phyloP scores from a whole-genome alignment of 2,329 filamentous ascomycete species.

The Corniculantispora saksenae region DNA sequence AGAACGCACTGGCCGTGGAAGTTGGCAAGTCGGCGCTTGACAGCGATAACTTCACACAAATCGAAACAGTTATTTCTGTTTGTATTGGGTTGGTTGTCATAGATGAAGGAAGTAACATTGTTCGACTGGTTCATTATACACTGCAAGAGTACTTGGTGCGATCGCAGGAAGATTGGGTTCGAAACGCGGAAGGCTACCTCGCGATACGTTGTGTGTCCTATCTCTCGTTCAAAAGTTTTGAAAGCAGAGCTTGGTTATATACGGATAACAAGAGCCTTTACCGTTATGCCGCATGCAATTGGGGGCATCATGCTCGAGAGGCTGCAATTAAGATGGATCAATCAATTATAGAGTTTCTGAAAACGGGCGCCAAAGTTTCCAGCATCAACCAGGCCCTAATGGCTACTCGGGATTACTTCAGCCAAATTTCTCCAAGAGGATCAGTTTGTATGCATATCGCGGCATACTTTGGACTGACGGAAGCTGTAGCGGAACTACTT shows the following conservation, averaged over 20 bases:
- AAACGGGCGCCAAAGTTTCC: no score
- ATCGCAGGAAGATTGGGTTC: background rate
- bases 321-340: no score
- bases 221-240: conserved; percentile 30
- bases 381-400: no score
- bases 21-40: conserved; percentile 29
- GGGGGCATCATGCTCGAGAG: no score
- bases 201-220: conserved; percentile 29
- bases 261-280: no score
- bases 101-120: conserved; percentile 37
- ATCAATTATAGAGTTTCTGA: no score
- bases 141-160: conserved; percentile 13
- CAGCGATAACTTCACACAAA: conserved; percentile 34
- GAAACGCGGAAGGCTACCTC: background rate
- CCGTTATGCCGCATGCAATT: no score
- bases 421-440: no score
- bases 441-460: no score
- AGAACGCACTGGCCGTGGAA: conserved; percentile 41
- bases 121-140: conserved; percentile 37
- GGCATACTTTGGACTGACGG: no score
- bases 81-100: conserved; percentile 40
- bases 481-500: no score
- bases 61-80: conserved; percentile 34
- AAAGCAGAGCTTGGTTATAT: conserved; percentile 24
- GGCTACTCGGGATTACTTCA: no score